Conservation (phyloP, 441 rosid species). For the Brassica balearica region DNA sequence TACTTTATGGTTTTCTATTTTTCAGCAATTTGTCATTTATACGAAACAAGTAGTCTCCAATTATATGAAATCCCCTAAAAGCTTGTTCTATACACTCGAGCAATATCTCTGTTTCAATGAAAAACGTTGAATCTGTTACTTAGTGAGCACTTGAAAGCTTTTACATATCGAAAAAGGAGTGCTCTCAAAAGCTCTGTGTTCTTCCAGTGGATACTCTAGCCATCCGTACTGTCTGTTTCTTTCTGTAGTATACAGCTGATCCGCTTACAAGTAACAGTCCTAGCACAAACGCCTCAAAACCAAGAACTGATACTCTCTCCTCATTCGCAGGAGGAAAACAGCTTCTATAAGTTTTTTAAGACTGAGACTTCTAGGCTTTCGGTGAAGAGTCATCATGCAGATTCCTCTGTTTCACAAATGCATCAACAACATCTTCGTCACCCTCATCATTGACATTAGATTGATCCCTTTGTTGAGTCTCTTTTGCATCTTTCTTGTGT, state of each 20-base stretch:
- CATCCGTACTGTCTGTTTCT: conserved; percentile 58
- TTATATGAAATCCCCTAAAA: background rate
- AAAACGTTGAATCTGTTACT: conserved; percentile 1
- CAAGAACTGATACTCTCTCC: conserved; percentile 77
- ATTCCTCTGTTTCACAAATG: conserved; percentile 45
- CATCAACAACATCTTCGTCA: conserved; percentile 21
- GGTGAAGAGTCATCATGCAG: conserved; percentile 55
- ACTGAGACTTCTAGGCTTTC: conserved; percentile 49
- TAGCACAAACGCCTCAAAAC: conserved; percentile 71
- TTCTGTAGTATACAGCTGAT: conserved; percentile 63
- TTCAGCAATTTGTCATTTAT: background rate
- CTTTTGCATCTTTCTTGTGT: conserved; percentile 43
- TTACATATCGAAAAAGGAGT: conserved; percentile 20
- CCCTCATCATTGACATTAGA: conserved; percentile 44
- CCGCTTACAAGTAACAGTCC: conserved; percentile 64
- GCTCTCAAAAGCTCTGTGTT: conserved; percentile 52
- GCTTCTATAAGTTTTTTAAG: conserved; percentile 82
- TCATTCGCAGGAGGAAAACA: conserved; percentile 70
- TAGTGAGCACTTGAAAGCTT: conserved; percentile 7
- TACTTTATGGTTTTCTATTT: background rate
- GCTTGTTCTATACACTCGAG: background rate
- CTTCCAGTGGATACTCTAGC: conserved; percentile 66
- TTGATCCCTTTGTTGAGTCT: conserved; percentile 47
- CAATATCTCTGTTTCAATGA: background rate
- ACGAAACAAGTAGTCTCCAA: background rate